phyloP scores from a whole-genome alignment of 23 red algal genomes.

The Porphyridium purpureum region DNA sequence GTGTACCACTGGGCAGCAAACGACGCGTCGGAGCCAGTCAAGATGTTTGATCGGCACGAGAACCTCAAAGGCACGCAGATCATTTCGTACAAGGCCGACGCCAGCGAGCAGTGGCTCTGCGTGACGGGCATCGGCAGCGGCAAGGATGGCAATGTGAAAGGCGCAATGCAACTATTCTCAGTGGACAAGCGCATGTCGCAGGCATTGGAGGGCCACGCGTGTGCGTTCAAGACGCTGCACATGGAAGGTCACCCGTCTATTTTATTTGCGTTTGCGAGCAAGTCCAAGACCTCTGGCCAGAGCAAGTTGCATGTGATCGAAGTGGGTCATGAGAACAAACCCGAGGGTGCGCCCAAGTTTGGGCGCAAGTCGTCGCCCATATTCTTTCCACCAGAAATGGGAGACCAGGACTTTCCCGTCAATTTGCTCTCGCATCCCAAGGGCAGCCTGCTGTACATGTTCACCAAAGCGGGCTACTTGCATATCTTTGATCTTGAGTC shows the following conservation, averaged over 20 bases:
- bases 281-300: constrained; percentile 28
- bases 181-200: constrained; percentile 77
- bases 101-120: constrained; percentile 62
- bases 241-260: constrained; percentile 48
- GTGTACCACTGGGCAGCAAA: constrained; percentile 75
- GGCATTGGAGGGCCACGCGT: constrained; percentile 90
- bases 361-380: constrained; percentile 64
- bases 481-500: constrained; percentile 85
- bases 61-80: constrained; percentile 64
- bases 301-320: constrained; percentile 83
- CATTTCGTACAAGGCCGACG: constrained; percentile 76
- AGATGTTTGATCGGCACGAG: constrained; percentile 82
- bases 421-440: constrained; percentile 25
- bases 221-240: constrained; percentile 49
- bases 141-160: neutral
- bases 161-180: constrained; percentile 50
- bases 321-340: constrained; percentile 79
- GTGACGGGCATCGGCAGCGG: constrained; percentile 52
- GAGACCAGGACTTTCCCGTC: constrained; percentile 52
- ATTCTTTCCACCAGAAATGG: constrained; percentile 73
- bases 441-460: constrained; percentile 51
- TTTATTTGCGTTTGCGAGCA: constrained; percentile 85
- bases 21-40: constrained; percentile 62
- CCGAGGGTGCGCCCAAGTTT: constrained; percentile 82
- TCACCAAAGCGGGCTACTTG: constrained; percentile 96